phyloP scores from a whole-genome alignment of 768 basidiomycete species.

The Chalciporus chontae region DNA sequence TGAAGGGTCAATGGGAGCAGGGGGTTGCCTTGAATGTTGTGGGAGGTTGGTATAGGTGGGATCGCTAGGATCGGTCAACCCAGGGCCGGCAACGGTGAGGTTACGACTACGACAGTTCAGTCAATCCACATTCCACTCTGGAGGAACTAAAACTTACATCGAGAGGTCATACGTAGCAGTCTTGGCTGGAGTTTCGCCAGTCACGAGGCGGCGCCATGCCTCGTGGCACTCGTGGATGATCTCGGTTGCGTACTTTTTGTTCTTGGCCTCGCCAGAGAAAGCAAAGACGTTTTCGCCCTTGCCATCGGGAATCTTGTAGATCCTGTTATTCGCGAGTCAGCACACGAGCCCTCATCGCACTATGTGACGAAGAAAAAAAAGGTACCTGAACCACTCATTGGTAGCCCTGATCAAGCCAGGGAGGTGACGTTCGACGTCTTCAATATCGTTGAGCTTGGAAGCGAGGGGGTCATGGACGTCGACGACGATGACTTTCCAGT shows the following conservation, averaged over 20 bases:
- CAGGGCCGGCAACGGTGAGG: constrained; percentile 69
- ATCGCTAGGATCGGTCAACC: constrained; percentile 60
- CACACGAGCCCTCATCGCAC: neutral
- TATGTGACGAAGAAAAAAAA: neutral
- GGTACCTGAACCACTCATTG: constrained; percentile 97
- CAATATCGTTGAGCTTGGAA: constrained; percentile 95
- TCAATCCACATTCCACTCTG: neutral
- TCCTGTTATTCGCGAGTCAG: constrained; percentile 41
- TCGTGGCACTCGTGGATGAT: constrained; percentile 99
- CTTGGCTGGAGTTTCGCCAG: constrained; percentile 74
- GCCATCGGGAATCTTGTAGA: constrained; percentile 95
- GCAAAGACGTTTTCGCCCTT: constrained; percentile 98
- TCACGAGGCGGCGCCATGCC: constrained; percentile 92
- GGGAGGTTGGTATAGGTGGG: constrained; percentile 64
- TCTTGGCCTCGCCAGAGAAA: constrained; percentile 99
- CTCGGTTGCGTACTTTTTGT: constrained; percentile 99
- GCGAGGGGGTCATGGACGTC: constrained; percentile 96
- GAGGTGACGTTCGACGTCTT: constrained; percentile 97
- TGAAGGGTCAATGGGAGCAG: constrained; percentile 88
- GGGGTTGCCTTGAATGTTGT: constrained; percentile 73
- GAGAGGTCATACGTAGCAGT: constrained; percentile 71
- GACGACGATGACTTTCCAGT: constrained; percentile 99
- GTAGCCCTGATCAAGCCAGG: constrained; percentile 96
- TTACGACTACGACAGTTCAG: constrained; percentile 57
- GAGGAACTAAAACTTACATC: constrained; percentile 55